Evolutionary conservation across 1,139 yeast genomes (phyloP).

Genomic region (Nakaseomyces uthaithaninus): DNA sequence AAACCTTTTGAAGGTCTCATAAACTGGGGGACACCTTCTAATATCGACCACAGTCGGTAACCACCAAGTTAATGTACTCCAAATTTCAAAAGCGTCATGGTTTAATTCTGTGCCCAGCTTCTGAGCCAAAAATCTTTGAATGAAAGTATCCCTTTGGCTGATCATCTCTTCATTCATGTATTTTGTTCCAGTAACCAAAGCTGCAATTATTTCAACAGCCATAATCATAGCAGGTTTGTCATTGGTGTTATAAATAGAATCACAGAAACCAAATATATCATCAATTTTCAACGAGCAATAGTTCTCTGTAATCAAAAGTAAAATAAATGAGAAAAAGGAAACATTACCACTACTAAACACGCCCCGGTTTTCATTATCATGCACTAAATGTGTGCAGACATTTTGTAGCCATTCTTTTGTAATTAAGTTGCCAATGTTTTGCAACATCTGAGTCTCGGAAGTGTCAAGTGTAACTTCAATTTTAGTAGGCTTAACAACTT

Average conservation of each 20-base stretch:
- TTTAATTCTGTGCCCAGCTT: slow-evolving; percentile 56
- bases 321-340: slow-evolving; percentile 41
- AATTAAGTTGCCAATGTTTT: slow-evolving; percentile 40
- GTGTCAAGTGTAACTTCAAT: slow-evolving; percentile 35
- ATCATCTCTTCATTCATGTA: slow-evolving; percentile 30
- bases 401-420: slow-evolving; percentile 52
- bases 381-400: slow-evolving; percentile 48
- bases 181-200: slow-evolving; percentile 46
- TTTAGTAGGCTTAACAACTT: slow-evolving; percentile 33
- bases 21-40: slow-evolving; percentile 55
- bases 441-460: slow-evolving; percentile 38
- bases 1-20: slow-evolving; percentile 37
- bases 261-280: slow-evolving; percentile 35
- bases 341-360: slow-evolving; percentile 59
- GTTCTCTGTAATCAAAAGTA: slow-evolving; percentile 41
- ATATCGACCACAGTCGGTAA: slow-evolving; percentile 56
- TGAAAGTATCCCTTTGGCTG: slow-evolving; percentile 40
- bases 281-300: slow-evolving; percentile 7
- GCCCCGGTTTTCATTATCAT: slow-evolving; percentile 56
- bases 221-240: slow-evolving; percentile 63
- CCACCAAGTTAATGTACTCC: slow-evolving; percentile 78
- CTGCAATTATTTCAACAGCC: slow-evolving; percentile 52
- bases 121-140: slow-evolving; percentile 38
- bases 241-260: slow-evolving; percentile 46
- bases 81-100: slow-evolving; percentile 67